These are phyloP conservation scores for Pleurozium schreberi DNA, from an alignment of 225 moss, liverwort and hornwort genomes.

Conservation along the genomic window DNA sequence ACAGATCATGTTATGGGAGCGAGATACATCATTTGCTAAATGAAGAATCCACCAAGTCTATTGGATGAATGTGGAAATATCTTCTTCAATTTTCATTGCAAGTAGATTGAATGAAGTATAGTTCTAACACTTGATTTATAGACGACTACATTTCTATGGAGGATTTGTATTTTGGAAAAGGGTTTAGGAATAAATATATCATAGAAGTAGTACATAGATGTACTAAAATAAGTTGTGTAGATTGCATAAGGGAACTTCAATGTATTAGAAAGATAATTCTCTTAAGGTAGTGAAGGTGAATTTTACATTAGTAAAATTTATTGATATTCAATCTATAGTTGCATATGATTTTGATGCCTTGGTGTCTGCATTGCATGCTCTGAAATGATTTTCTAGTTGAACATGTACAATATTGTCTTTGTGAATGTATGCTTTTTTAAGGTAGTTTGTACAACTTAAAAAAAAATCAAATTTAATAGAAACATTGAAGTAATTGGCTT, in stretches of 20 bases:
- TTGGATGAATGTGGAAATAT: background rate
- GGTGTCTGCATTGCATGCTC: no score
- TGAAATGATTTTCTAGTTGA: background rate
- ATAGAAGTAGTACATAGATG: no score
- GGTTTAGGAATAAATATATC: background rate
- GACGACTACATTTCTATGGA: background rate
- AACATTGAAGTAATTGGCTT: no score
- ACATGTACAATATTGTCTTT: background rate
- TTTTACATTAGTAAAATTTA: no score
- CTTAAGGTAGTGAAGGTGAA: background rate
- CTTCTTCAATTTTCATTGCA: no score
- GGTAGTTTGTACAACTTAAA: no score
- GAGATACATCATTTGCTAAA: background rate
- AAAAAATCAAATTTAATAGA: no score
- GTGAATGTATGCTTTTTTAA: background rate
- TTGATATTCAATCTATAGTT: background rate
- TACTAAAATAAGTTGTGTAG: background rate
- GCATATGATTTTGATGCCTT: background rate
- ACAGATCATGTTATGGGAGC: background rate
- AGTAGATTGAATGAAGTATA: background rate
- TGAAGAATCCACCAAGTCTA: background rate
- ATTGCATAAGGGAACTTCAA: accelerated
- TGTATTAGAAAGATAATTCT: background rate
- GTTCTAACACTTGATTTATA: background rate
- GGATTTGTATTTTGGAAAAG: background rate